Percentiles rank a stretch among this genome's conserved stretches.
Evolutionary conservation across 1,139 yeast species (phyloP).

Genomic region (Candida tetrigidarum): DNA sequence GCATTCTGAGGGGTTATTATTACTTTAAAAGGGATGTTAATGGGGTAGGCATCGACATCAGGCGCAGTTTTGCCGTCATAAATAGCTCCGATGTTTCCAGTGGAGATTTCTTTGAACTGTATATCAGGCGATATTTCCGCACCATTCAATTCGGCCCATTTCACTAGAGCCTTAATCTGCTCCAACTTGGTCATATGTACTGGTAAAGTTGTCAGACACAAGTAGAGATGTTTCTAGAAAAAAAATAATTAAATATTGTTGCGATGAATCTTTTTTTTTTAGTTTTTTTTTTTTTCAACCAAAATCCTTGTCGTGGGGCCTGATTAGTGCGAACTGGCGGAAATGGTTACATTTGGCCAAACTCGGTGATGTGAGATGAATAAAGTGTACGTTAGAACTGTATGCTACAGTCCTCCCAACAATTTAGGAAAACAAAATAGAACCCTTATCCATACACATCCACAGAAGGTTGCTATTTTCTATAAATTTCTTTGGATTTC

Average conservation of each 20-base stretch:
- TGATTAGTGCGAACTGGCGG: too few species aligned
- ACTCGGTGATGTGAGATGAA: too few species aligned
- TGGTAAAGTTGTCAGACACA: neutral
- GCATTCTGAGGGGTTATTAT: conserved; percentile 51
- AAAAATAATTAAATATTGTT: too few species aligned
- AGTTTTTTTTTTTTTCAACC: neutral
- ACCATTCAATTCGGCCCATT: conserved; percentile 59
- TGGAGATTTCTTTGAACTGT: conserved; percentile 24
- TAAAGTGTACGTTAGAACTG: too few species aligned
- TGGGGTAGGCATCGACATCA: conserved; percentile 17
- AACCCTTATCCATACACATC: too few species aligned
- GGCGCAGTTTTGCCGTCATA: conserved; percentile 18
- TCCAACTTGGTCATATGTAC: conserved; percentile 5
- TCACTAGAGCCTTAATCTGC: conserved; percentile 26
- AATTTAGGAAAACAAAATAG: too few species aligned
- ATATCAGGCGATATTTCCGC: conserved; percentile 37
- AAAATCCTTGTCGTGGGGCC: too few species aligned
- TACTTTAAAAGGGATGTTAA: conserved; percentile 41
- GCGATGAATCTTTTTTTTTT: neutral
- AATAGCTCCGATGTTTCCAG: conserved; percentile 46
- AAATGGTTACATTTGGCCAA: too few species aligned
- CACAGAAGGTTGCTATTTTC: neutral
- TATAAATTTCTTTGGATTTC: neutral
- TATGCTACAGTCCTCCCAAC: too few species aligned
- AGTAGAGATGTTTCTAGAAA: conserved; percentile 4